phyloP scores from a whole-genome alignment of 768 basidiomycete genomes.

The Pisolithus tinctorius region DNA sequence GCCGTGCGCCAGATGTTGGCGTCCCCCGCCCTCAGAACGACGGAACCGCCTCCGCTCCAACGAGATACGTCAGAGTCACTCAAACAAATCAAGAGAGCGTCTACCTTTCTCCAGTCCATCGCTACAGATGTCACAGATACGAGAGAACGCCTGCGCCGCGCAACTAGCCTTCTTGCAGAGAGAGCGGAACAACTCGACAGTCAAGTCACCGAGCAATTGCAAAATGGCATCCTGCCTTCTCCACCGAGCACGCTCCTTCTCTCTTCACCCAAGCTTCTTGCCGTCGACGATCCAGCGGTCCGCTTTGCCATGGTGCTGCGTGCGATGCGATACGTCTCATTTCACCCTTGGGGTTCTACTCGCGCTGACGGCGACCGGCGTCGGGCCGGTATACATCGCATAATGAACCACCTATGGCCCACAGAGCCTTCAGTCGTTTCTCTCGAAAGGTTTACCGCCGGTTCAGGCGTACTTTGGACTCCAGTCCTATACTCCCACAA shows the following conservation, averaged over 20 bases:
- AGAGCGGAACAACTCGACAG: conserved; percentile 36
- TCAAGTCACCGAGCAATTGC: conserved; percentile 39
- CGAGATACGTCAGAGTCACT: conserved; percentile 27
- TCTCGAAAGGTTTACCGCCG: conserved; percentile 40
- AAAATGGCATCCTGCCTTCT: conserved; percentile 33
- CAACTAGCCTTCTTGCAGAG: conserved; percentile 30
- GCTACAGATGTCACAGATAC: conserved; percentile 28
- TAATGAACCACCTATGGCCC: conserved; percentile 45
- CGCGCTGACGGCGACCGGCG: conserved; percentile 57
- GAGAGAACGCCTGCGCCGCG: conserved; percentile 31
- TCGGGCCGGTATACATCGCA: conserved; percentile 35
- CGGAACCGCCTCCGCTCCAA: conserved; percentile 15
- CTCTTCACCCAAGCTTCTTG: conserved; percentile 28
- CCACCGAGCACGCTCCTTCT: conserved; percentile 46
- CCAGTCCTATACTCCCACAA: conserved; percentile 37
- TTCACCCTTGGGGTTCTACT: conserved; percentile 68
- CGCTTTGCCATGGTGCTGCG: conserved; percentile 42
- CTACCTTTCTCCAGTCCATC: conserved; percentile 23
- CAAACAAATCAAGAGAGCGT: conserved; percentile 25
- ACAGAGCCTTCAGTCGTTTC: conserved; percentile 20
- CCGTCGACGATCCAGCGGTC: conserved; percentile 29
- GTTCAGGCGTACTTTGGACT: conserved; percentile 59
- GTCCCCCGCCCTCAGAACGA: conserved; percentile 6
- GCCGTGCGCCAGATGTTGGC: conserved; percentile 49
- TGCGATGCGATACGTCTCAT: conserved; percentile 64